These are phyloP conservation scores for Nakazawaea ambrosiae DNA, from an alignment of 805 yeast species.

Conservation along the genomic window DNA sequence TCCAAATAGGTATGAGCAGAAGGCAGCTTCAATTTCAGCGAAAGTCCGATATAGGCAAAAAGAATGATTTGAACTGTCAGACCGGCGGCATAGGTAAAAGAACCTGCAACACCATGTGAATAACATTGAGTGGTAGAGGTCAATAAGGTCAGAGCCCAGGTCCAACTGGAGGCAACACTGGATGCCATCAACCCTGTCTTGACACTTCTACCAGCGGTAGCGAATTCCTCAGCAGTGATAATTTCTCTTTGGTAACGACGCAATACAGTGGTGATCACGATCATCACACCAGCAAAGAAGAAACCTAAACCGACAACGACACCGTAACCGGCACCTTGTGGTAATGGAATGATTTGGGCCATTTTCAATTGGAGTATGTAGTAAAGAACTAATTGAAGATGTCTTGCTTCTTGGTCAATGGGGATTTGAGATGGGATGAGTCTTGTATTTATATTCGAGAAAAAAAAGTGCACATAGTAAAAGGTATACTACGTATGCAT, in stretches of 20 bases:
- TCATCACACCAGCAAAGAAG: slow-evolving; percentile 67
- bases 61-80: slow-evolving; percentile 84
- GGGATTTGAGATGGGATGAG: too few species aligned
- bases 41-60: slow-evolving; percentile 82
- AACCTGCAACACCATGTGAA: slow-evolving; percentile 70
- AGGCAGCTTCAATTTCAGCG: slow-evolving; percentile 84
- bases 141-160: slow-evolving; percentile 80
- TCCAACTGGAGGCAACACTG: slow-evolving; percentile 93
- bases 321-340: slow-evolving; percentile 83
- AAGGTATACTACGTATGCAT: too few species aligned
- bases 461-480: too few species aligned
- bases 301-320: slow-evolving; percentile 85
- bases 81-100: slow-evolving; percentile 84
- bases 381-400: too few species aligned
- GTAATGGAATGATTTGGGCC: slow-evolving; percentile 16
- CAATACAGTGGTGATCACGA: slow-evolving; percentile 60
- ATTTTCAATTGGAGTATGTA: too few species aligned
- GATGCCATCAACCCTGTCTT: slow-evolving; percentile 80
- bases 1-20: slow-evolving; percentile 89
- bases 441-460: too few species aligned
- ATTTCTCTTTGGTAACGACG: slow-evolving; percentile 78
- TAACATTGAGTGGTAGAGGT: slow-evolving; percentile 77
- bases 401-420: too few species aligned
- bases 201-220: slow-evolving; percentile 88
- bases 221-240: slow-evolving; percentile 88